These are phyloP conservation scores for Leccinum laetum DNA, from an alignment of 1,284 basidiomycete species.

Conservation along the genomic window DNA sequence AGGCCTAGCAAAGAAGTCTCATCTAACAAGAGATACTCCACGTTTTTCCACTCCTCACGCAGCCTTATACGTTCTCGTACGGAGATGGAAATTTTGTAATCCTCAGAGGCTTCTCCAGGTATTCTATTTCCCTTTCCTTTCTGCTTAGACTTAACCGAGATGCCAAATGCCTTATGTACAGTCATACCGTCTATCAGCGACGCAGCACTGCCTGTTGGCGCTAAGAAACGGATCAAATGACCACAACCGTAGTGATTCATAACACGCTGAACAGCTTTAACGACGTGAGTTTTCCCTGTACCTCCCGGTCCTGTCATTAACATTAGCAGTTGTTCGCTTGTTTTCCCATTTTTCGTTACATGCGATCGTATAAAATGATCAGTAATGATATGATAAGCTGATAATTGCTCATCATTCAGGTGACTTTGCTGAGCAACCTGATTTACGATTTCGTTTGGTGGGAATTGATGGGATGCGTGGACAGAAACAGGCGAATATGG, in stretches of 20 bases:
- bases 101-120: background rate
- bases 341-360: background rate
- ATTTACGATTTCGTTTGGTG: background rate
- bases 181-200: slow-evolving; percentile 5
- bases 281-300: background rate
- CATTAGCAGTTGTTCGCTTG: background rate
- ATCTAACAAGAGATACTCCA: background rate
- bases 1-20: background rate
- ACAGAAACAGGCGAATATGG: no score
- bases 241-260: background rate
- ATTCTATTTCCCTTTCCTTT: slow-evolving; percentile 6
- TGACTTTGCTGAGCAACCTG: background rate
- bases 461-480: background rate
- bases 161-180: slow-evolving; percentile 1
- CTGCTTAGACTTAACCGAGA: slow-evolving; percentile 3
- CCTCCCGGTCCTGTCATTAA: slow-evolving; percentile 6
- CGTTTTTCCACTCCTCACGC: background rate
- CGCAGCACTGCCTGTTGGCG: background rate
- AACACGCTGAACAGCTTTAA: background rate
- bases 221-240: slow-evolving; percentile 2
- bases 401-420: slow-evolving; percentile 2
- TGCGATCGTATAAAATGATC: background rate
- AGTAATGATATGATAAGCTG: background rate
- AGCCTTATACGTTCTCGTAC: background rate
- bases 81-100: background rate